These are phyloP conservation scores for Trichoderma afroharzianum DNA, from an alignment of 2,329 filamentous ascomycete genomes.

Conservation along the genomic window DNA sequence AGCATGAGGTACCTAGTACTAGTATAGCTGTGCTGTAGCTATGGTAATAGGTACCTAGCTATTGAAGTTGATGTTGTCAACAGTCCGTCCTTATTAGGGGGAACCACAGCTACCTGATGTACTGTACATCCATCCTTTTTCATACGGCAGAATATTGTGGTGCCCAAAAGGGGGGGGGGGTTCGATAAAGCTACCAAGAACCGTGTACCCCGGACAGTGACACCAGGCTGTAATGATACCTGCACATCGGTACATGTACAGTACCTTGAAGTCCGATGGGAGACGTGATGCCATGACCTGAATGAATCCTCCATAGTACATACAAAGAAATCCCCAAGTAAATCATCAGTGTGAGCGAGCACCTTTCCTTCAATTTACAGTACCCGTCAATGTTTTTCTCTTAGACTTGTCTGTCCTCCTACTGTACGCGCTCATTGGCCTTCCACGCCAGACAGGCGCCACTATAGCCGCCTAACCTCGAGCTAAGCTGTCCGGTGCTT, in stretches of 20 bases:
- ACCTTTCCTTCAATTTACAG: not conserved
- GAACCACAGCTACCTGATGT: not conserved
- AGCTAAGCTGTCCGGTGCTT: not conserved
- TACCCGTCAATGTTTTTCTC: not conserved
- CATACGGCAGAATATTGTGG: not conserved
- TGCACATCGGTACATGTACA: not conserved
- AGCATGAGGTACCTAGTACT: too few relatives aligned
- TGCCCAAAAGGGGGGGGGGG: constrained; percentile 11
- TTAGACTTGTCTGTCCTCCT: not conserved
- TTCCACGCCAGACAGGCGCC: not conserved
- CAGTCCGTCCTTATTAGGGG: not conserved
- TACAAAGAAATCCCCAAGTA: too few relatives aligned
- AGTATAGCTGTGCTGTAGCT: too few relatives aligned
- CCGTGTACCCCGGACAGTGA: not conserved
- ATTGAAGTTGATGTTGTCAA: not conserved
- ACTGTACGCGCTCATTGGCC: not conserved
- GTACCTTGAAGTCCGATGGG: not conserved
- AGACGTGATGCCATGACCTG: not conserved
- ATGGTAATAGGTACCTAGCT: not conserved
- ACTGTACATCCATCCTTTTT: not conserved
- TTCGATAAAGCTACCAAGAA: not conserved
- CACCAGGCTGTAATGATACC: not conserved
- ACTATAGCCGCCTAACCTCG: not conserved
- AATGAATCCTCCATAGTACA: not conserved
- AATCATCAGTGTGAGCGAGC: not conserved